Percentiles rank a stretch among this genome's conserved stretches.
Conservation (phyloP, 495 filamentous ascomycete species). For the Pyrenula aspistea region DNA sequence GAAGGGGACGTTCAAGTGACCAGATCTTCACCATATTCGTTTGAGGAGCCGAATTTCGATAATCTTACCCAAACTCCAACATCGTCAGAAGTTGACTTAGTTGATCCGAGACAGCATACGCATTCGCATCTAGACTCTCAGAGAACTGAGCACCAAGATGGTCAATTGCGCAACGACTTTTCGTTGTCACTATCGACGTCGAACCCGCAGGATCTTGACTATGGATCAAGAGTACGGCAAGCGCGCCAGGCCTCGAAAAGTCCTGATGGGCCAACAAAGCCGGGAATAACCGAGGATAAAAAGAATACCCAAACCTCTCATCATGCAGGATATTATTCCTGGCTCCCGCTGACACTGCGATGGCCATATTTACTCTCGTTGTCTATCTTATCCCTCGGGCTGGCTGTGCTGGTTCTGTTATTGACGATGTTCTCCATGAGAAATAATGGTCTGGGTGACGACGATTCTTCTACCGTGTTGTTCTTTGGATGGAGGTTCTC, state of each 20-base stretch:
- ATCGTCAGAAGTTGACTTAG: background rate
- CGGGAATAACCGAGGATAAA: too few species aligned
- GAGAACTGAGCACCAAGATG: background rate
- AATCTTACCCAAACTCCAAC: background rate
- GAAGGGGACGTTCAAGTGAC: background rate
- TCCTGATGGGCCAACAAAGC: background rate
- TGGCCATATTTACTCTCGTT: background rate
- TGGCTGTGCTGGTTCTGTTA: background rate
- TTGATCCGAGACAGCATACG: background rate
- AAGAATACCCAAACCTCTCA: background rate
- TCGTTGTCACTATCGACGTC: background rate
- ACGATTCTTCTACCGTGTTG: conserved; percentile 15
- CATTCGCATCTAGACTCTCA: background rate
- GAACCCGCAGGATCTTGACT: background rate
- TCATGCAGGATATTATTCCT: background rate
- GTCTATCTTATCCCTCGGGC: background rate
- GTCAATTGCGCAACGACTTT: background rate
- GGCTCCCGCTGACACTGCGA: background rate
- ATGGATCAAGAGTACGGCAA: background rate
- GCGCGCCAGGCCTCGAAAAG: background rate
- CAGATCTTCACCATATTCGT: background rate
- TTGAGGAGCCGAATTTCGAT: background rate
- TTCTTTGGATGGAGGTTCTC: conserved; percentile 21
- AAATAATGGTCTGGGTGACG: conserved; percentile 16
- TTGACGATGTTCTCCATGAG: background rate